phyloP scores from a whole-genome alignment of 2,329 filamentous ascomycete genomes.

The Verticillium tricorpus region DNA sequence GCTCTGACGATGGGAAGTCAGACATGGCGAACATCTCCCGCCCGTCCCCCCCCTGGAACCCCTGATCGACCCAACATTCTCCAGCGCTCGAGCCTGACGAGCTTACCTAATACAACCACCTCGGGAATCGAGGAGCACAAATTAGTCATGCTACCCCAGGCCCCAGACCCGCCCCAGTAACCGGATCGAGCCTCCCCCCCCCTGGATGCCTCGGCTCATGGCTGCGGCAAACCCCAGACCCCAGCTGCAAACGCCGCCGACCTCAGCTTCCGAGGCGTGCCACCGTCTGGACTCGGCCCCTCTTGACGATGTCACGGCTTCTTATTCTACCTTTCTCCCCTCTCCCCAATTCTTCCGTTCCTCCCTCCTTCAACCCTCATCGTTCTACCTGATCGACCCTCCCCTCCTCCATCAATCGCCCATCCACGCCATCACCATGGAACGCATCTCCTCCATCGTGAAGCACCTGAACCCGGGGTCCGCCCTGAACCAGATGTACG shows the following conservation, averaged over 20 bases:
- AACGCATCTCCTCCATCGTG: slow-evolving; percentile 82
- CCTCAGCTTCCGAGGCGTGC: neutral
- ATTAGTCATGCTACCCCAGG: neutral
- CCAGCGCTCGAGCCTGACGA: neutral
- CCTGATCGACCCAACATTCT: neutral
- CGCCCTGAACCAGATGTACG: slow-evolving; percentile 74
- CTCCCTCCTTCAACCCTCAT: neutral
- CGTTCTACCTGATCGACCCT: neutral
- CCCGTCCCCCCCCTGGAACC: neutral
- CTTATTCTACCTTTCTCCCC: slow-evolving; percentile 2
- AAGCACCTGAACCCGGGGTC: slow-evolving; percentile 77
- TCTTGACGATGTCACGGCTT: neutral
- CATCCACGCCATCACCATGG: slow-evolving; percentile 51
- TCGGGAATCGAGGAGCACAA: too few relatives aligned
- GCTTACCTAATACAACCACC: too few relatives aligned
- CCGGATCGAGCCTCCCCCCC: too few relatives aligned
- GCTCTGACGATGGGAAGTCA: neutral
- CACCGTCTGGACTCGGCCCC: neutral
- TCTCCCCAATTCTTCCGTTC: neutral
- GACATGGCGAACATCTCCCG: neutral
- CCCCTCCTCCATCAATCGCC: neutral
- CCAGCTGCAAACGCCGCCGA: neutral
- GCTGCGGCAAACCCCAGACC: neutral
- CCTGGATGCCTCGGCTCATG: neutral
- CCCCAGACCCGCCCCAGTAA: too few relatives aligned